Evolutionary conservation across 2,329 filamentous ascomycete genomes (phyloP), one percentile per base, ranked within the genome.

Genomic region (Aspergillus sp.): DNA sequence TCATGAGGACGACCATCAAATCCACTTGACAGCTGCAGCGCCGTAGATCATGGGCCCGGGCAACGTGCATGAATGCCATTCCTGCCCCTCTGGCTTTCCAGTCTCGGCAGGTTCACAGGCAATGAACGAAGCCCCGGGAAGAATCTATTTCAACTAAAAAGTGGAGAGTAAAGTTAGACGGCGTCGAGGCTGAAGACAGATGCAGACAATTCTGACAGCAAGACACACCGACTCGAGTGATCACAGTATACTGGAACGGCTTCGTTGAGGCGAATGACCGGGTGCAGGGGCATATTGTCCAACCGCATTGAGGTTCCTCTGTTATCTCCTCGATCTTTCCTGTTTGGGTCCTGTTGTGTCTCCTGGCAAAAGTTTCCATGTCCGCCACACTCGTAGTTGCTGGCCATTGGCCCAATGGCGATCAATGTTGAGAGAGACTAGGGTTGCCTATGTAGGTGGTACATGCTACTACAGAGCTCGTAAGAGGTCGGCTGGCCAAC

Each of bases 21-120:
- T 57, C 54, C 43, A 47, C 28, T 54, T 62, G 46, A 54, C 54
- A 63, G 60, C 51, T 47, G 25, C 55, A 23, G 47, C 30, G 30
- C 13, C 54, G 64, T 57, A 64, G 63, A 67, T 67, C 61, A 62
- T 62, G 49, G 49, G 9, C 31, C 57, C 57, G 57, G 57, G 54
- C 50, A 57, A 49, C 43, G 28, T 28, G 49, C 46, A 59, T 59
- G 17, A 57, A 57, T 38, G 31, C 30, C 25, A 5, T 28, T n/a
- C 49, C 46, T 57, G 47, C 19, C 41, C 25, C 53, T 8, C 4
- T 38, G 25, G 22, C 17, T 54, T 38, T 28, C n/a, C 43, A 30
- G 2, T 25, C 54, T 30, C 31, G 19, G 38, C 22, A 19, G 38
- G 45, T 30, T 49, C 28, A 45, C 22, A 22, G 49, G 49, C 45